Evolutionary conservation across 2,329 filamentous ascomycete species (phyloP).

Genomic region (Colletotrichum sp.): DNA sequence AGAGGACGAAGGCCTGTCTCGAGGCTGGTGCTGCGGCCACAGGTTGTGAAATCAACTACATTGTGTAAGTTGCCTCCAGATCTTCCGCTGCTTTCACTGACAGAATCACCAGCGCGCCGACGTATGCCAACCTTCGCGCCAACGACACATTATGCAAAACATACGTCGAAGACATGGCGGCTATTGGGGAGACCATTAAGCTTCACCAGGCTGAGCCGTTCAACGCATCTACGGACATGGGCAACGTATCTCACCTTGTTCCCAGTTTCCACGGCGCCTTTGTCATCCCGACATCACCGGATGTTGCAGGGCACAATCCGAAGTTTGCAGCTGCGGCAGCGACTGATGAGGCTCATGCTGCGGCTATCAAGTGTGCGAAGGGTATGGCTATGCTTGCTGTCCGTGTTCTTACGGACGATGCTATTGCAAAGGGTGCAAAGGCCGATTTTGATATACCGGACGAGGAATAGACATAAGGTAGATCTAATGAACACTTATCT

Average conservation of each 20-base stretch:
- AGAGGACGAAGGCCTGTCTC: slow-evolving; percentile 40
- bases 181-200: slow-evolving; percentile 40
- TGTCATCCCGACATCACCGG: slow-evolving; percentile 40
- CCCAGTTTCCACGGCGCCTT: slow-evolving; percentile 56
- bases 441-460: slow-evolving; percentile 5
- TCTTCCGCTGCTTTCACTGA: not conserved
- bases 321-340: slow-evolving; percentile 49
- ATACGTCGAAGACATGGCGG: slow-evolving; percentile 49
- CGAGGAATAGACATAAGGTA: not conserved
- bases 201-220: slow-evolving; percentile 38
- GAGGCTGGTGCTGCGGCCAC: slow-evolving; percentile 38
- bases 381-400: slow-evolving; percentile 45
- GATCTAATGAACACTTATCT: not conserved
- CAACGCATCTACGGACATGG: slow-evolving; percentile 53
- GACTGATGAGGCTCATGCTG: slow-evolving; percentile 40
- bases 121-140: slow-evolving; percentile 49
- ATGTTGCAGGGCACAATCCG: slow-evolving; percentile 42
- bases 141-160: slow-evolving; percentile 48
- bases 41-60: slow-evolving; percentile 38
- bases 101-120: slow-evolving; percentile 28
- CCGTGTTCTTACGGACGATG: slow-evolving; percentile 31
- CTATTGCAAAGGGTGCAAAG: not conserved
- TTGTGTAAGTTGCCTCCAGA: slow-evolving; percentile 29
- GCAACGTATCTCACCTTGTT: slow-evolving; percentile 52
- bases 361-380: slow-evolving; percentile 49